Base-by-base conservation (phyloP, 2,329 filamentous ascomycete species). In the Aspergillus pseudoglaucus region DNA sequence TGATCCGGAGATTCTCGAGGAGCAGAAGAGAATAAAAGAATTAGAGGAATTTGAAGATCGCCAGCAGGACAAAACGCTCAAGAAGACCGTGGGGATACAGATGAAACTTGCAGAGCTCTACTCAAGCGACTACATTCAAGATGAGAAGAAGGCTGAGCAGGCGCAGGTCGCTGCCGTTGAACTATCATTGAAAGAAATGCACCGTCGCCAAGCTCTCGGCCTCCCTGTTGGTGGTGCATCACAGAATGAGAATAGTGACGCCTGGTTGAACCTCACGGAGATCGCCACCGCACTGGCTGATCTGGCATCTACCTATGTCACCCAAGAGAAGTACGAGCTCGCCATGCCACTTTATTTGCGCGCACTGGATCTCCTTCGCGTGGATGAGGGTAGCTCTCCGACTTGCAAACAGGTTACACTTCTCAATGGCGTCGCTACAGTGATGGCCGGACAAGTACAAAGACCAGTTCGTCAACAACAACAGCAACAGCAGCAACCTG, bases 41-140 rank as follows among this genome's bases (percentile, higher is more conserved):
- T 25, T 52, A 30, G 61, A 62, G 30, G 53, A 62, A 10, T 60
- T 55, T 12, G 64, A 66, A 47, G 59, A 61, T 43, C 66, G 66
- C 3, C 73, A 77, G 56, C 69, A 87, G 35, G 84, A 82, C 37
- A 81, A 83, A 44, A 72, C 94, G 4, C 71, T 95, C 47, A 82
- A 80, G 52, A 90, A 87, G 64, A 79, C 83, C 3, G 80, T 95
- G 33, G 83, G 82, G 17, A 83, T 91, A 33, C 83, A 83, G 56
- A 82, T 93, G 47, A 95, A 95, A 71, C 77, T 97, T 6, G 90
- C 87, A 27, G 85, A 90, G 58, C 72, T 96, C 7, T 95, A 95
- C 67, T 78, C 84, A 4, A 82, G 85, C 50, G 81, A 87, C 46
- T 84, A 90, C 61, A 80, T 95, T 10, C 77, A 87, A 45, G 79